Evolutionary conservation across 1,139 yeast genomes (phyloP), one percentile per base, ranked within the genome.

Genomic region (Debaryomycetaceae sp.): DNA sequence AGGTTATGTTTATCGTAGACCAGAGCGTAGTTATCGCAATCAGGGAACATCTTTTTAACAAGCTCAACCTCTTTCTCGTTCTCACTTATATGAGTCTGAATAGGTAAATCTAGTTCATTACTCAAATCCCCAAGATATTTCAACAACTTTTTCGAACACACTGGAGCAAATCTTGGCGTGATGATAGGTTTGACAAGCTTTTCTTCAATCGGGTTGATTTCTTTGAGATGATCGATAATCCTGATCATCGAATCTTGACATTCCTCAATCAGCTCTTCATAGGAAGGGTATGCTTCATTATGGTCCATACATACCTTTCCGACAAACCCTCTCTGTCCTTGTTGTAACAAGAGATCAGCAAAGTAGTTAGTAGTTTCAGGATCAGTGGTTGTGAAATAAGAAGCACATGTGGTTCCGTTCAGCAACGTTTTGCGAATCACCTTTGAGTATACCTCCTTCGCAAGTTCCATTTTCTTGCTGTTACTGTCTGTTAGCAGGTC

Each of bases 121-220:
- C 92, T 75, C 37, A 85, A 59, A 4, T 71, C 59, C 2, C 95
- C 95, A 44, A 91, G 70, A 69, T 79, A 73, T 16, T 56, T 56
- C 65, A 92, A 65, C 37, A 88, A 65, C 38, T 76, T 73, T 26
- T 76, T 65, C 1, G 89, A 70, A 56, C 98, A 92, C 15, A 88
- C 79, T 1, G 96, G 96, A 0, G 98, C 98, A 68, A 92, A 92
- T 44, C 98, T 68, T 5, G 98, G 98, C 0, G 98, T 92, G 5
- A 92, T 55, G 18, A 91, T 81, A 0, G 98, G 95, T 36, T 73
- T 67, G n/a, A 70, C 62, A 35, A 87, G 70, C 5, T 63, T 41
- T 34, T 74, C 76, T 14, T 67, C 62, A 1, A 52, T 49, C 0
- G 89, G 83, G 46, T 83, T 84, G 37, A 69, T 56, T 9, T 54